Base-by-base conservation (phyloP, 2,329 filamentous ascomycete species). In the Diaporthe vaccinii region DNA sequence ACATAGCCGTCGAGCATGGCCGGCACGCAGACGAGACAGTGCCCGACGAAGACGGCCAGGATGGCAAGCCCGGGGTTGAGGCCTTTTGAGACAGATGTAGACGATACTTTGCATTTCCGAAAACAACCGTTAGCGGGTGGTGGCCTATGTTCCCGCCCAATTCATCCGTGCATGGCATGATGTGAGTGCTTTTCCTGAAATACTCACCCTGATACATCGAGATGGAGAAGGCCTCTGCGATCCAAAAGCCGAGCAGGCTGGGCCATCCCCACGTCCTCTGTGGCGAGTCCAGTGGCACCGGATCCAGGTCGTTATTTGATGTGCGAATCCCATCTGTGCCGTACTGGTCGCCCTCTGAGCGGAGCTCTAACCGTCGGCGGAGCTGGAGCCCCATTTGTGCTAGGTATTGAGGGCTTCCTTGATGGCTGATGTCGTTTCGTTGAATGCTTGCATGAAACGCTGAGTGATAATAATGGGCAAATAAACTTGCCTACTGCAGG, bases 11-110 rank as follows among this genome's bases (percentile, higher is more conserved):
- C 87, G n/a, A 87, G 81, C 14, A 87, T 85, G 80, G 87, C 85
- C 15, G 86, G 84, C 15, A 91, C 86, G 20, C 90, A 89, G 28
- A 91, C 90, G 78, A 90, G 92, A 15, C 88, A 84, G 17, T 89
- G 88, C 58, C 92, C 92, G n/a, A 93, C 89, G 58, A 87, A 67
- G 39, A 73, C 71, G 61, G 71, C 71, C 34, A 73, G 36, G 51
- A 73, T 73, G 25, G 71, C 71, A 3, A 67, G 51, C n/a, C 71
- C 71, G 1, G 71, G 71, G 22, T 73, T 73, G 46, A 73, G 71
- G 22, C 71, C 71, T 55, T 67, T 73, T 6, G 49, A 65, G 34
- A 73, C 71, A 20, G 71, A 51, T 34, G 58, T 57, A n/a, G 71
- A 73, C 20, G 71, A 73, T 7, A 73, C 71, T 73, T 31, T 15